phyloP scores from a whole-genome alignment of 208 protist genomes.

The Porcisia deanei region DNA sequence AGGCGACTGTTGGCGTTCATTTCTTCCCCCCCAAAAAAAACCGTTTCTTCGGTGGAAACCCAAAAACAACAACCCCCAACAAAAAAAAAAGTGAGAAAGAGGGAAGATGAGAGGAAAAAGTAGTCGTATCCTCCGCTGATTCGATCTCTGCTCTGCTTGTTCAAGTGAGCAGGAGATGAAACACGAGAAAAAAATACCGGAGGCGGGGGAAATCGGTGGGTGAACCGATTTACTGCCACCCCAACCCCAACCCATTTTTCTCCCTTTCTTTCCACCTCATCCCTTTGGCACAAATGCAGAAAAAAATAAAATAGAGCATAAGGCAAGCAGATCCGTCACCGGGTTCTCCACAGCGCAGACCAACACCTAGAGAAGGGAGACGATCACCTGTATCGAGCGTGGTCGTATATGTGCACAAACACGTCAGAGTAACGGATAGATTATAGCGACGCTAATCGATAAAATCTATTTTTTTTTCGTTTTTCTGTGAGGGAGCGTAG shows the following conservation, averaged over 20 bases:
- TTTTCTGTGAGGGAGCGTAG: neutral
- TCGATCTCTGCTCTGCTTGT: no score
- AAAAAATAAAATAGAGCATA: neutral
- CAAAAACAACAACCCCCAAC: neutral
- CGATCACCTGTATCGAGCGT: neutral
- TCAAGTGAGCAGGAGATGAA: no score
- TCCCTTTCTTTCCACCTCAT: no score
- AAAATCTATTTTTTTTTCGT: neutral
- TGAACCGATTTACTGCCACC: no score
- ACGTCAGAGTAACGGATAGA: neutral
- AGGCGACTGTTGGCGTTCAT: slow-evolving; percentile 15
- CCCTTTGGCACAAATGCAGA: neutral
- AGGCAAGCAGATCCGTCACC: neutral
- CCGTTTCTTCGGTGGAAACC: slow-evolving; percentile 1
- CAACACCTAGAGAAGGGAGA: neutral
- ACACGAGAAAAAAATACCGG: no score
- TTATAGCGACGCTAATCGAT: neutral
- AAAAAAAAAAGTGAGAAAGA: no score
- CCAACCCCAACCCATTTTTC: no score
- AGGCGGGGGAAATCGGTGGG: no score
- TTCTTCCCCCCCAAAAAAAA: no score
- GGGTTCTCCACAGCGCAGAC: neutral
- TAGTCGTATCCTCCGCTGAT: no score
- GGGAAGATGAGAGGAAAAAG: no score
- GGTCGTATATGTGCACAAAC: neutral